Percentiles rank a stretch among this genome's conserved stretches.
These are phyloP conservation scores for Daldinia concentrica DNA, from an alignment of 495 filamentous ascomycete species.

Conservation along the genomic window DNA sequence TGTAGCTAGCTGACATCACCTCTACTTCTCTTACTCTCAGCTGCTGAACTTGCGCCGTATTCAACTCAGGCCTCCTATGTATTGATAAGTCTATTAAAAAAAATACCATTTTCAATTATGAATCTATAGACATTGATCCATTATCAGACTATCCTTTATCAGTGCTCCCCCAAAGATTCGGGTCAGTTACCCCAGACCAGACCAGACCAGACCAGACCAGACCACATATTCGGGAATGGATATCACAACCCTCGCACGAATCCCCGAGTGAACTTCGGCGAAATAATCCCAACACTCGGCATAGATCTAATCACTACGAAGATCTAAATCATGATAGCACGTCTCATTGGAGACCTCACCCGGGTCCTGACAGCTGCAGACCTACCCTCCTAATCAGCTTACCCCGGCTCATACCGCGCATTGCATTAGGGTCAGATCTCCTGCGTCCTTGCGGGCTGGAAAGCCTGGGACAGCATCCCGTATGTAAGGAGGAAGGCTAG, in stretches of 20 bases:
- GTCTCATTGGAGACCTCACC: conserved; percentile 38
- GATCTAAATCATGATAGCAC: conserved; percentile 29
- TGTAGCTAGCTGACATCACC: conserved; percentile 36
- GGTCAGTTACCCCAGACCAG: neutral
- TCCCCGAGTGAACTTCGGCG: conserved; percentile 8
- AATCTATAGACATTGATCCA: neutral
- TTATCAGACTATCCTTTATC: neutral
- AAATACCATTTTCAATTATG: neutral
- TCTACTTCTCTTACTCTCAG: conserved; percentile 25
- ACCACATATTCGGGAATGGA: conserved; percentile 3
- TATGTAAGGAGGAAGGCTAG: conserved; percentile 30
- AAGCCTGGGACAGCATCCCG: conserved; percentile 30
- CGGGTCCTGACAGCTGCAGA: conserved; percentile 38
- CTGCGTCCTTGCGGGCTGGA: conserved; percentile 30
- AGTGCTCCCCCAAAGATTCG: neutral
- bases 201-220: neutral
- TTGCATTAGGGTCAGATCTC: conserved; percentile 44
- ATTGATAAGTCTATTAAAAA: conserved; percentile 5
- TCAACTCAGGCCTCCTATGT: conserved; percentile 34
- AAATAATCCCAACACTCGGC: neutral
- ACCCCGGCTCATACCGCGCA: conserved; percentile 40
- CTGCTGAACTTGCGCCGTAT: conserved; percentile 20
- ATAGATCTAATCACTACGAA: conserved; percentile 25
- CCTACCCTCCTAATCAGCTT: conserved; percentile 40
- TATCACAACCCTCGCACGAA: conserved; percentile 9